Base-by-base conservation (phyloP, 768 basidiomycete species). In the Xerocomellus intermedius region DNA sequence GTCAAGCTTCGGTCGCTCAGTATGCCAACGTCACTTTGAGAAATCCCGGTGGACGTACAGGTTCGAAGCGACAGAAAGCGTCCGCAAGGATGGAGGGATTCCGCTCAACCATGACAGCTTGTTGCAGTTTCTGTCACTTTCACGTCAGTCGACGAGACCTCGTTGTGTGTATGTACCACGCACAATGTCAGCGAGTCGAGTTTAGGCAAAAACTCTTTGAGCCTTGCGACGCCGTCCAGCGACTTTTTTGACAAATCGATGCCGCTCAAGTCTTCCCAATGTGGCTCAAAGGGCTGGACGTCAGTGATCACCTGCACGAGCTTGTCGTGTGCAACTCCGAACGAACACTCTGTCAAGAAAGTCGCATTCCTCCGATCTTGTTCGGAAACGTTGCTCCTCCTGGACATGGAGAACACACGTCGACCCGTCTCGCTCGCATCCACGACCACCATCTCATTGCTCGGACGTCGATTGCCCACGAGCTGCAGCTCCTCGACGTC, bases 281-380 rank as follows among this genome's bases (percentile, higher is more conserved):
- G 80, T 22, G 95, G 94, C 66, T 94, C 92, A 71, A 91, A 97
- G 19, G 95, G 94, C 66, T 94, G 88, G 13, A 94, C 84, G 64
- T 98, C 94, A 41, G 95, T 98, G 66, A 99, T 92, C 63, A 91
- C 85, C 69, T 91, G 84, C 2, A 98, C 88, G 6, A 99, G 82
- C 42, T 83, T 82, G 68, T 98, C 96, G 64, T 92, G 91, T n/a
- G 94, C 82, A 42, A 98, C 86, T 16, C 84, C 93, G 68, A 99
- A 99, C 39, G 95, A 98, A 67, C 95, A 98, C 67, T 98, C 95
- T 12, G 96, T 98, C 59, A 98, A 77, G 75, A 88, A 96, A 1
- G 87, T 89, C 9, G 77, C 80, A 59, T 87, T 77, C 63, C 54
- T 65, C 61, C 56, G 54, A 65, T 57, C 69, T 64, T 59, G 70